Evolutionary conservation across 139 green algal genomes (phyloP).

Genomic region (Monoraphidium neglectum): DNA sequence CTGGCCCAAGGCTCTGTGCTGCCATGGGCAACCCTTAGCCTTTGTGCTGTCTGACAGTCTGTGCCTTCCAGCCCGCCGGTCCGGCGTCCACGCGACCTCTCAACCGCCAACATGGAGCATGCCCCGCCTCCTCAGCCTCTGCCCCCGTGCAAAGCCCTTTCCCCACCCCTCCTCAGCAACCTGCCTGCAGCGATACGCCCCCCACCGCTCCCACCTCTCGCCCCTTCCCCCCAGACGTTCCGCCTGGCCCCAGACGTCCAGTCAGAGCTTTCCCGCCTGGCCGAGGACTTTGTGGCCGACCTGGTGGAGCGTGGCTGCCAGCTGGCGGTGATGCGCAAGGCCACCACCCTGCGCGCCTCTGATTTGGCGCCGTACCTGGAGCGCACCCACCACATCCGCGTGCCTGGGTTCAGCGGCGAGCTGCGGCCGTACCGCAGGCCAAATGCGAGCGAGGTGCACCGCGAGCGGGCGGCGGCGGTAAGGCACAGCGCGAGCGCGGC

Average conservation of each 20-base stretch:
- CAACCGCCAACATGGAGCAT: too few relatives aligned
- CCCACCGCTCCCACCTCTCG: not conserved
- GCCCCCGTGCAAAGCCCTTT: too few relatives aligned
- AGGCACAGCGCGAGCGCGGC: constrained; percentile 17
- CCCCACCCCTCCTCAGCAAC: too few relatives aligned
- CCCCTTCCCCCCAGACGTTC: constrained; percentile 10
- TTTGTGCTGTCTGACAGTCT: too few relatives aligned
- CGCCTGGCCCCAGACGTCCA: constrained; percentile 18
- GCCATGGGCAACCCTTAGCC: too few relatives aligned
- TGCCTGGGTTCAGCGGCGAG: constrained; percentile 49
- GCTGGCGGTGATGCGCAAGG: not conserved
- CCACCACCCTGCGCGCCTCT: constrained; percentile 8
- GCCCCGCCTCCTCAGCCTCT: too few relatives aligned
- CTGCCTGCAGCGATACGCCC: not conserved
- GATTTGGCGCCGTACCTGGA: constrained; percentile 29
- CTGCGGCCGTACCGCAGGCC: constrained; percentile 45
- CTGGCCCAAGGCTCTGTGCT: too few relatives aligned
- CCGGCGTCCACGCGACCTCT: too few relatives aligned
- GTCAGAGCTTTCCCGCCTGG: constrained; percentile 2
- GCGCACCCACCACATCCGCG: constrained; percentile 37
- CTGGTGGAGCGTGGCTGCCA: constrained; percentile 14
- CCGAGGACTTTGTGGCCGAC: constrained; percentile 19
- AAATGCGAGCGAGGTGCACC: constrained; percentile 43
- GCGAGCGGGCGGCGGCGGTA: constrained; percentile 38
- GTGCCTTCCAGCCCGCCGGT: too few relatives aligned